Percentiles rank a stretch among this genome's conserved stretches.
These are phyloP conservation scores for Sarocladiaceae sp. DNA, from an alignment of 2,329 filamentous ascomycete species.

Conservation along the genomic window DNA sequence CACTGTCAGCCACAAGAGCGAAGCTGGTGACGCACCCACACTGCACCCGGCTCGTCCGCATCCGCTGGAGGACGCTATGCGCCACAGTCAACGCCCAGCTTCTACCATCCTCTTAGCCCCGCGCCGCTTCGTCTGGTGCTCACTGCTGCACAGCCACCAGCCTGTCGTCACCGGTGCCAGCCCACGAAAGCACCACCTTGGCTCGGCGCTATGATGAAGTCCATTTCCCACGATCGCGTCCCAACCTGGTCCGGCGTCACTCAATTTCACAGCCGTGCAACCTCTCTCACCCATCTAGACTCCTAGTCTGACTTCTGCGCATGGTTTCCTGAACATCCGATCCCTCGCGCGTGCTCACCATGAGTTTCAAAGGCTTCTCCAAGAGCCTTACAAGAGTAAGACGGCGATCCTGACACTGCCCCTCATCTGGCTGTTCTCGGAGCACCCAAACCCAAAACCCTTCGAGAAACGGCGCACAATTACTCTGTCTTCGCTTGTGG, in stretches of 20 bases:
- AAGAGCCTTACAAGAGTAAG: slow-evolving; percentile 82
- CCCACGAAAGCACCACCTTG: not conserved
- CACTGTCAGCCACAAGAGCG: no score
- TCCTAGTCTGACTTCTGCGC: not conserved
- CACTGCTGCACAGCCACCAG: slow-evolving; percentile 7
- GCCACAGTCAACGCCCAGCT: not conserved
- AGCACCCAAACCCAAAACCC: slow-evolving; percentile 3
- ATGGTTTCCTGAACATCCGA: slow-evolving; percentile 7
- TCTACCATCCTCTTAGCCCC: not conserved
- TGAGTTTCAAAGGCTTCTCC: slow-evolving; percentile 97
- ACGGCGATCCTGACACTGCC: slow-evolving; percentile 18
- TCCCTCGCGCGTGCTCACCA: slow-evolving; percentile 30
- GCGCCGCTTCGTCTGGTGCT: not conserved
- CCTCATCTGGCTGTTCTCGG: slow-evolving; percentile 20
- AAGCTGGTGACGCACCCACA: no score
- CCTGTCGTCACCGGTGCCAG: slow-evolving; percentile 8
- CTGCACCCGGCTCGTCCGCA: not conserved
- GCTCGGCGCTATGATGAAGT: slow-evolving; percentile 7
- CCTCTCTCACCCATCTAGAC: not conserved
- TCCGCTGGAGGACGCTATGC: not conserved
- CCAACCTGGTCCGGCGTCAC: slow-evolving; percentile 3
- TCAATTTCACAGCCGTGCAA: not conserved
- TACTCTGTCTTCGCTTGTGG: no score
- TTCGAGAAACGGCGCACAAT: slow-evolving; percentile 4
- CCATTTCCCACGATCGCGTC: slow-evolving; percentile 9